phyloP scores from a whole-genome alignment of 306 rosid genomes.

The Argentina anserina region DNA sequence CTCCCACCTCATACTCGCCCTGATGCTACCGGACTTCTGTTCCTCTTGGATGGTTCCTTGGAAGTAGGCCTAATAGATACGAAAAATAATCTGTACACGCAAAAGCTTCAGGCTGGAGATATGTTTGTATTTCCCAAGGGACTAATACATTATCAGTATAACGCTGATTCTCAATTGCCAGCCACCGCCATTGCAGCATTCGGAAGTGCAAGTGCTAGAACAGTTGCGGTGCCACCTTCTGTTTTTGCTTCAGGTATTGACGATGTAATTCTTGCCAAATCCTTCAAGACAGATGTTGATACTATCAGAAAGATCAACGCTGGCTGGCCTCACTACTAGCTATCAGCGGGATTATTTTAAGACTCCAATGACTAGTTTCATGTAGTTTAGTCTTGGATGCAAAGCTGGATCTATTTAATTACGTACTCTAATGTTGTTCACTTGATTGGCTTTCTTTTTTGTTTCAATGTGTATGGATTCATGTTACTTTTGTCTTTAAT shows the following conservation, averaged over 20 bases:
- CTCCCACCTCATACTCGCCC: constrained; percentile 35
- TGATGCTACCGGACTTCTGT: constrained; percentile 31
- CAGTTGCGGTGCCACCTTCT: constrained; percentile 18
- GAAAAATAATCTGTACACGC: constrained; percentile 11
- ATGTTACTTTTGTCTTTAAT: neutral
- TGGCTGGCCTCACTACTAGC: constrained; percentile 6
- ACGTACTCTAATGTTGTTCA: neutral
- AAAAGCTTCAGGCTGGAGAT: constrained; percentile 33
- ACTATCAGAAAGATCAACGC: constrained; percentile 24
- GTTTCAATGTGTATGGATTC: neutral
- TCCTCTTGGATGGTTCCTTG: constrained; percentile 26
- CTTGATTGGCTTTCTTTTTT: neutral
- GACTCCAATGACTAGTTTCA: neutral
- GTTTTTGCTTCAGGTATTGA: constrained; percentile 26
- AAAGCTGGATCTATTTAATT: neutral
- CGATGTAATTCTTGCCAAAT: constrained; percentile 24
- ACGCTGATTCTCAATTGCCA: neutral
- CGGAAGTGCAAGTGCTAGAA: constrained; percentile 42
- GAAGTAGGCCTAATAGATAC: constrained; percentile 39
- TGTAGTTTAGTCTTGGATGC: neutral
- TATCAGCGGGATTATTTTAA: neutral
- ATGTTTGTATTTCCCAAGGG: constrained; percentile 37
- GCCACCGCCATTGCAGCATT: constrained; percentile 36
- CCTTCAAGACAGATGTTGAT: constrained; percentile 29
- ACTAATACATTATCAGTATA: constrained; percentile 35